Base-by-base conservation (phyloP, 2,329 filamentous ascomycete genomes). In the Volutella citrinella region DNA sequence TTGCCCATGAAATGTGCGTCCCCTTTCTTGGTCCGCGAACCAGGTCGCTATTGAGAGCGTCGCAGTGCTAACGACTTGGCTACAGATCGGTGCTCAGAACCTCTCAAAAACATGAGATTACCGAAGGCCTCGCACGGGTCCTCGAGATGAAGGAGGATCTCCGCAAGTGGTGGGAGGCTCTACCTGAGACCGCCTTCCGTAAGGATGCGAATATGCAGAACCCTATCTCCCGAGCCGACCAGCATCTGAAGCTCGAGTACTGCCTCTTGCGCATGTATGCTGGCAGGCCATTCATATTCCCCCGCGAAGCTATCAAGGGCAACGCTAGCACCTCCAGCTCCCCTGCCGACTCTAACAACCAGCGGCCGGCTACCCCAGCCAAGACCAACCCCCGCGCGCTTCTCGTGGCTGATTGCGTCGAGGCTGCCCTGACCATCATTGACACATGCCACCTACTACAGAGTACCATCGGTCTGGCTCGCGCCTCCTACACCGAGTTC, bases 401-500 rank as follows among this genome's bases (percentile, higher is more conserved):
- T 12, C 57, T 76, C n/a, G 68, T 76, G 13, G 62, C 61, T 5
- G 69, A 74, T 38, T 76, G 72, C 35, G 68, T 76, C 9, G 66
- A 73, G 34, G 72, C 72, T 3, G 72, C 73, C 4, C 51, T 74
- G 18, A 64, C 68, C 36, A 67, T 73, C 10, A 61, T 76, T 13
- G 66, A 72, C 26, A 63, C 73, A 5, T 74, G 72, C 41, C 66
- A 66, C 24, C 56, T 68, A 5, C 63, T 76, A 5, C 65, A 68
- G 23, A 66, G 66, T 27, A 69, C 66, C n/a, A 66, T 69, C 11
- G 73, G 72, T 12, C 68, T 76, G 32, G 72, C 73, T 6, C 65
- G 71, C 19, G 70, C 72, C 4, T 74, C 71, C 0, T 76, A 76
- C 45, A 74, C 71, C 5, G 73, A 77, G 42, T 76, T 75, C 47